Percentiles rank a stretch among this genome's conserved stretches.
Conservation (phyloP, 345 rosid genomes). For the Mallotus nudiflorus region DNA sequence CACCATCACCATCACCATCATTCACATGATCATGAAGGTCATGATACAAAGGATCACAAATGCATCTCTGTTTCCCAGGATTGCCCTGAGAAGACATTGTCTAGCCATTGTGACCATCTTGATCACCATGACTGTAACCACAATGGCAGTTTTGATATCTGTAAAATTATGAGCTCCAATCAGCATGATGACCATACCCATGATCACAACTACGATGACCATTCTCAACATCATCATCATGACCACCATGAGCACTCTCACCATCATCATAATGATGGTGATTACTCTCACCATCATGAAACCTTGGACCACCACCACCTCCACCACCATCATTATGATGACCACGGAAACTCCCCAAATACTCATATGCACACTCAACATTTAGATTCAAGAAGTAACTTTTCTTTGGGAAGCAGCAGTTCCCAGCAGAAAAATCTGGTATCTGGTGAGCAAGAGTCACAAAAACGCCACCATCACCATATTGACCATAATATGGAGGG, state of each 20-base stretch:
- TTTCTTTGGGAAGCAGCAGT: slow-evolving; percentile 1
- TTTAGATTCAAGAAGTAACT: slow-evolving; percentile 19
- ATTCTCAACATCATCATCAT: slow-evolving; percentile 21
- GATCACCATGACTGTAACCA: slow-evolving; percentile 18
- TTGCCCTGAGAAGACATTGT: slow-evolving; percentile 33
- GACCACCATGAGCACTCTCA: slow-evolving; percentile 23
- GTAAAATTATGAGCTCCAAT: too few species aligned
- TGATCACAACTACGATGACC: slow-evolving; percentile 13
- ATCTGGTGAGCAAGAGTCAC: slow-evolving; percentile 20
- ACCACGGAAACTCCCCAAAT: slow-evolving; percentile 1
- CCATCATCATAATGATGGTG: slow-evolving; percentile 10
- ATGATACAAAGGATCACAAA: slow-evolving; percentile 39
- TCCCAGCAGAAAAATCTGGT: slow-evolving; percentile 1
- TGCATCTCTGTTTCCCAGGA: slow-evolving; percentile 38
- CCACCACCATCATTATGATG: slow-evolving; percentile 1
- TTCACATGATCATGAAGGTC: slow-evolving; percentile 38
- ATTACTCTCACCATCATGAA: slow-evolving; percentile 15
- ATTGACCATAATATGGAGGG: slow-evolving; percentile 99
- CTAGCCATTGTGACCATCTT: slow-evolving; percentile 31
- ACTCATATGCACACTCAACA: slow-evolving; percentile 3
- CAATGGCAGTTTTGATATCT: too few species aligned
- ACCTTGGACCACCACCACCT: slow-evolving; percentile 5
- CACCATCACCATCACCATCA: slow-evolving; percentile 35
- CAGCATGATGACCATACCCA: slow-evolving; percentile 7
- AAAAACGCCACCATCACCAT: slow-evolving; percentile 53